Conservation (phyloP, 257 asterid species). For the Nicotiana benthamiana region DNA sequence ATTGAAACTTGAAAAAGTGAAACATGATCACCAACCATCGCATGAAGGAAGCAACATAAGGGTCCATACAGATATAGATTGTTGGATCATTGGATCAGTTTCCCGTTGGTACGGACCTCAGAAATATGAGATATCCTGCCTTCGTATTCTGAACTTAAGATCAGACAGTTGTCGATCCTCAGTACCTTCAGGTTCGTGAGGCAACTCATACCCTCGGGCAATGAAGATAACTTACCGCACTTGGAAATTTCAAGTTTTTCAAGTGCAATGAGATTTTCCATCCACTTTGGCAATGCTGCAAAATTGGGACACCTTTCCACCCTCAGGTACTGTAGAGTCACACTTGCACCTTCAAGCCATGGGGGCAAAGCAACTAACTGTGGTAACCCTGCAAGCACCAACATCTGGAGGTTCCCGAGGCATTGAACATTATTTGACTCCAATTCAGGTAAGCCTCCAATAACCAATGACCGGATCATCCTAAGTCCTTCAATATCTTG, state of each 20-base stretch:
- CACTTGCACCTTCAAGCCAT: not conserved
- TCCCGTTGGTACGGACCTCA: not conserved
- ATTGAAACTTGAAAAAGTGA: too few species aligned
- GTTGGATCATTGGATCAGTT: not conserved
- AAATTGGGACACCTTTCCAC: not conserved
- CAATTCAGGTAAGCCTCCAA: not conserved
- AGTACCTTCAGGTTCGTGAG: not conserved
- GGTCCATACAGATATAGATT: not conserved
- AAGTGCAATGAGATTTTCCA: not conserved
- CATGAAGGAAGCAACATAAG: not conserved
- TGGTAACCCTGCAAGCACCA: not conserved
- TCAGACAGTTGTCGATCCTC: not conserved
- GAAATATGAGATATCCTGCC: constrained; percentile 1
- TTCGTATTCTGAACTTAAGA: not conserved
- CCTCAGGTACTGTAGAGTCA: not conserved
- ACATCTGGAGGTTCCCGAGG: not conserved
- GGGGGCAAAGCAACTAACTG: not conserved
- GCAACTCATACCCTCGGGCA: not conserved
- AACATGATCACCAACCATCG: too few species aligned
- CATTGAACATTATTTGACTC: not conserved
- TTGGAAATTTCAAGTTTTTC: not conserved
- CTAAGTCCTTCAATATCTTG: constrained; percentile 5
- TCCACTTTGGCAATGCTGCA: not conserved
- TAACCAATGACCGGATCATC: not conserved
- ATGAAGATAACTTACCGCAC: not conserved